phyloP scores from a whole-genome alignment of 331 rosid species.

The Rosa hybrid region DNA sequence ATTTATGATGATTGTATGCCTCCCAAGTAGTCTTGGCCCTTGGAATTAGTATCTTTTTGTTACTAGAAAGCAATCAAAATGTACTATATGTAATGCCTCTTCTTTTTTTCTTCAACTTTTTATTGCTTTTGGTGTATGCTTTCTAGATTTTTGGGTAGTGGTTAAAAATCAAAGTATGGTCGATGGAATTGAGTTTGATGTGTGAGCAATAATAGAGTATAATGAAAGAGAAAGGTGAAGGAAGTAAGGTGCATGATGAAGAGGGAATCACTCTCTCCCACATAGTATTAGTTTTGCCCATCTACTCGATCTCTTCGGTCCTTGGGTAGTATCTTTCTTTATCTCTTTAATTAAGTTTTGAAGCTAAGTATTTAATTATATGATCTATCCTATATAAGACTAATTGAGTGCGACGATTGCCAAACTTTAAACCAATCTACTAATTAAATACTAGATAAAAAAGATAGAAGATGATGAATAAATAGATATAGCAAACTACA shows the following conservation, averaged over 20 bases:
- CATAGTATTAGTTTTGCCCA: slow-evolving; percentile 34
- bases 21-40: slow-evolving; percentile 11
- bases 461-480: background rate
- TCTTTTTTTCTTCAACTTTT: slow-evolving; percentile 6
- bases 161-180: slow-evolving; percentile 41
- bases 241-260: slow-evolving; percentile 24
- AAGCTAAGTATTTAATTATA: slow-evolving; percentile 21
- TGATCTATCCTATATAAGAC: slow-evolving; percentile 14
- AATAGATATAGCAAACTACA: too few relatives aligned
- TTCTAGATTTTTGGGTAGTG: slow-evolving; percentile 47
- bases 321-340: slow-evolving; percentile 20
- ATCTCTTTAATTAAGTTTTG: slow-evolving; percentile 35
- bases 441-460: background rate
- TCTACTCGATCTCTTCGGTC: slow-evolving; percentile 45
- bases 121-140: slow-evolving; percentile 26
- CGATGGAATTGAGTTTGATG: slow-evolving; percentile 50
- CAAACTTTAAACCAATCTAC: background rate
- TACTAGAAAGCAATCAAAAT: slow-evolving; percentile 32
- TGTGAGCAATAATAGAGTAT: slow-evolving; percentile 49
- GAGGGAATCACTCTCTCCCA: slow-evolving; percentile 40
- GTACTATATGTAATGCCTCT: slow-evolving; percentile 2
- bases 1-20: slow-evolving; percentile 1
- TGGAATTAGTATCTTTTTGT: slow-evolving; percentile 7
- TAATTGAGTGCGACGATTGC: background rate
- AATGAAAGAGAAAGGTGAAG: slow-evolving; percentile 44